These are phyloP conservation scores for Croton laevigatus DNA, from an alignment of 441 rosid species.

Conservation along the genomic window DNA sequence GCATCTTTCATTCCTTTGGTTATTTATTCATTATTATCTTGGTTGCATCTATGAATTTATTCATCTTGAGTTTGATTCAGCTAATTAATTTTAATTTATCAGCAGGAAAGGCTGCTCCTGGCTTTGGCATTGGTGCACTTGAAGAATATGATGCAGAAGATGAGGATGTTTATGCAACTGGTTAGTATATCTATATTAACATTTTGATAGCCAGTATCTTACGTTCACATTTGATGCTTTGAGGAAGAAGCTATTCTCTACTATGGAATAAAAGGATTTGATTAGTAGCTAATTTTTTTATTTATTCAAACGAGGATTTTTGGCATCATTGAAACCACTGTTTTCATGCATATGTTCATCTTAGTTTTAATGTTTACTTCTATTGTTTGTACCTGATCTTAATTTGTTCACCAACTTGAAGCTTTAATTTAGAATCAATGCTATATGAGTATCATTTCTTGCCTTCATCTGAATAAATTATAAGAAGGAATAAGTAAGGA, in stretches of 20 bases:
- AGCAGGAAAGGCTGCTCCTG: slow-evolving; percentile 94
- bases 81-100: slow-evolving; percentile 45
- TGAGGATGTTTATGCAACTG: slow-evolving; percentile 80
- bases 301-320: neutral
- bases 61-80: slow-evolving; percentile 26
- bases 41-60: slow-evolving; percentile 5
- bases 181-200: slow-evolving; percentile 34
- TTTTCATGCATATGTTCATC: neutral
- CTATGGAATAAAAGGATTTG: neutral
- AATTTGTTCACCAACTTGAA: neutral
- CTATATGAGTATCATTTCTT: neutral
- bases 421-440: neutral
- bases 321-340: neutral
- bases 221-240: neutral
- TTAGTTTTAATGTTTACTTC: slow-evolving; percentile 1
- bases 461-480: neutral
- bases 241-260: neutral
- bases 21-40: slow-evolving; percentile 6
- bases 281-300: neutral
- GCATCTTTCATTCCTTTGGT: slow-evolving; percentile 7
- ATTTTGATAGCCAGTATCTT: neutral
- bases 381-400: neutral
- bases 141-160: slow-evolving; percentile 97
- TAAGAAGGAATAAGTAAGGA: neutral
- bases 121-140: slow-evolving; percentile 99